Percentiles rank a stretch among this genome's conserved stretches.
These are phyloP conservation scores for Penicillium sp. DNA, from an alignment of 2,329 filamentous ascomycete species.

Conservation along the genomic window DNA sequence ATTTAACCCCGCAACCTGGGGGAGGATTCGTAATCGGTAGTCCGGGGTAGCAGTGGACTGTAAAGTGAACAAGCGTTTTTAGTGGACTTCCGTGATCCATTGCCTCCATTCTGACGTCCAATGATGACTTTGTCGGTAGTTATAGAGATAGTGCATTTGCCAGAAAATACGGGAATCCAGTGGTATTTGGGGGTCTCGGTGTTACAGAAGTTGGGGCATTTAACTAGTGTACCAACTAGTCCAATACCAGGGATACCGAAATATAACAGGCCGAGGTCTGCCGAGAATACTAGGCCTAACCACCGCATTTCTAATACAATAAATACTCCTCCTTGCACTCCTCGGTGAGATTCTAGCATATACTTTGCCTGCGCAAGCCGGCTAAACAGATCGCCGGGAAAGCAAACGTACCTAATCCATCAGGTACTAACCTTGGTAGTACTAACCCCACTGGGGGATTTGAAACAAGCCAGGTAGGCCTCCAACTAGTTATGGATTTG, in stretches of 20 bases:
- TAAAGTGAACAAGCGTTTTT: neutral
- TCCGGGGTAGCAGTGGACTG: neutral
- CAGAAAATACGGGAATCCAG: neutral
- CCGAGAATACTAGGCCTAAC: neutral
- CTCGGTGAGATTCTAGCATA: neutral
- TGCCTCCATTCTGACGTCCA: neutral
- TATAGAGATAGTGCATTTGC: neutral
- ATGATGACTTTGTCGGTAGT: neutral
- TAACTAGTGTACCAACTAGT: neutral
- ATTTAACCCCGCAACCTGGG: neutral
- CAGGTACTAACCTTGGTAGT: neutral
- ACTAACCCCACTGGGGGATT: neutral
- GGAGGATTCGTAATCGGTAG: neutral
- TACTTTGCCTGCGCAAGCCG: neutral
- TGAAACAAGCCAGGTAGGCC: too few relatives aligned
- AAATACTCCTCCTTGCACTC: neutral
- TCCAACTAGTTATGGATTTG: too few relatives aligned
- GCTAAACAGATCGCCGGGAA: neutral
- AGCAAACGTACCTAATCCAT: neutral
- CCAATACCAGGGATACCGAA: neutral
- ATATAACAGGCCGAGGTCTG: neutral
- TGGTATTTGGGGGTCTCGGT: neutral
- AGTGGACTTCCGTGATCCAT: neutral
- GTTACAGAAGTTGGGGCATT: neutral
- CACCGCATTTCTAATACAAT: neutral